Evolutionary conservation across 1,139 yeast species (phyloP).

Genomic region (Sporopachydermia cereana): DNA sequence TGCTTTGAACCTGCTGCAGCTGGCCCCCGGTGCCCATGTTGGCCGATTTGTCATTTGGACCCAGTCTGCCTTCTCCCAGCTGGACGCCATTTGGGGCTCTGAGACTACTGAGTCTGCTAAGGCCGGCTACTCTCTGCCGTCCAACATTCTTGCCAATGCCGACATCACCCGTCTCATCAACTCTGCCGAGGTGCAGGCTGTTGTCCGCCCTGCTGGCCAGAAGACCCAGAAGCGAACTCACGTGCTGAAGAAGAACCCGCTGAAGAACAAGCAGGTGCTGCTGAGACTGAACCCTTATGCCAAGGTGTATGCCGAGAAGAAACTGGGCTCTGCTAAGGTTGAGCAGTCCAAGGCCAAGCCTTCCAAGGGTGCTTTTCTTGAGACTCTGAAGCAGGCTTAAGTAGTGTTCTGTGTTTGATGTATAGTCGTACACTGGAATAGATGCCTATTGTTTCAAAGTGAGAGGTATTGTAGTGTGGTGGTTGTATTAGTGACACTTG

Average conservation of each 20-base stretch:
- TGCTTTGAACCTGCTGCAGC: conserved; percentile 91
- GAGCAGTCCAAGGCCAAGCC: conserved; percentile 51
- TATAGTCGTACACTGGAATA: too few relatives aligned
- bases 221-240: conserved; percentile 87
- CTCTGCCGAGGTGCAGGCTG: conserved; percentile 98
- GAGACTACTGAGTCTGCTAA: conserved; percentile 77
- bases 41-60: conserved; percentile 99
- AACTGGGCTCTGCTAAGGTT: conserved; percentile 79
- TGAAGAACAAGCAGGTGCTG: conserved; percentile 97
- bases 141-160: conserved; percentile 88
- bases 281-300: conserved; percentile 99
- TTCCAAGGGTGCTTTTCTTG: conserved; percentile 61
- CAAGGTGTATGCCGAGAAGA: conserved; percentile 87
- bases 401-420: too few relatives aligned
- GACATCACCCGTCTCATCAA: conserved; percentile 96
- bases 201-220: conserved; percentile 94
- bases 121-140: conserved; percentile 86
- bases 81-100: conserved; percentile 96
- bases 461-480: too few relatives aligned
- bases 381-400: conserved; percentile 50
- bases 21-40: conserved; percentile 99
- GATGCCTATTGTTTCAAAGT: too few relatives aligned
- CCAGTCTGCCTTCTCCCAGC: conserved; percentile 92
- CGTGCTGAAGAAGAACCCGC: conserved; percentile 99
- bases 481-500: too few relatives aligned